Conservation (phyloP, 1,284 basidiomycete genomes). For the Boletus semigastroideus region DNA sequence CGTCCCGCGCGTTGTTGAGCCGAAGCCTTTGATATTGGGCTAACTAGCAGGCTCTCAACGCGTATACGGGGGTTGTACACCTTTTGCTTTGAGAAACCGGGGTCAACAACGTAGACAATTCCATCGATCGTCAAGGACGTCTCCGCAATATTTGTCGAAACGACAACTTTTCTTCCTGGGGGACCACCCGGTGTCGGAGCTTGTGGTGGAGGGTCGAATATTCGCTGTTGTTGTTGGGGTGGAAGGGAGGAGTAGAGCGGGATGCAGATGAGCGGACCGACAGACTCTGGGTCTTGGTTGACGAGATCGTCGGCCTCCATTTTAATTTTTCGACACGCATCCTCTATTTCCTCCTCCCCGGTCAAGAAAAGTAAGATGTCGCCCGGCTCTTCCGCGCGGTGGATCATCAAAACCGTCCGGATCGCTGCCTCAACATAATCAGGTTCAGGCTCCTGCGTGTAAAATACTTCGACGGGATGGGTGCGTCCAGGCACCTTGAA, state of each 20-base stretch:
- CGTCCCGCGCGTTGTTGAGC: constrained; percentile 97
- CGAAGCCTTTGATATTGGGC: constrained; percentile 95
- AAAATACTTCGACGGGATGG: constrained; percentile 95
- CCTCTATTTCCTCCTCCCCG: constrained; percentile 98
- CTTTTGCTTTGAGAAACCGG: constrained; percentile 97
- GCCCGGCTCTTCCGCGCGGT: constrained; percentile 92
- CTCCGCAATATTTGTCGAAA: constrained; percentile 98
- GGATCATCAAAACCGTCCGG: constrained; percentile 96
- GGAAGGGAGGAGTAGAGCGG: constrained; percentile 95
- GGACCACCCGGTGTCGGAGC: constrained; percentile 66
- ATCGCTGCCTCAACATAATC: constrained; percentile 99
- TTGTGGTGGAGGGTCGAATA: constrained; percentile 86
- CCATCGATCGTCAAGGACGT: constrained; percentile 98
- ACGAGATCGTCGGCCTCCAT: constrained; percentile 84
- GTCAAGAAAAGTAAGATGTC: constrained; percentile 96
- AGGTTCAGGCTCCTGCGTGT: constrained; percentile 93
- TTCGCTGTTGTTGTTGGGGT: constrained; percentile 90
- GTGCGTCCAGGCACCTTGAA: constrained; percentile 97
- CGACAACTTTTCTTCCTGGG: constrained; percentile 90
- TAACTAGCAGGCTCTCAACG: constrained; percentile 92
- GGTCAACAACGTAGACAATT: constrained; percentile 98
- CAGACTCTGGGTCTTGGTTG: constrained; percentile 68
- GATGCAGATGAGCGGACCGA: constrained; percentile 86
- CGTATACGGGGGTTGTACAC: constrained; percentile 97
- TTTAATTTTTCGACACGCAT: constrained; percentile 93